These are phyloP conservation scores for Oryza glaberrima DNA, from an alignment of 176 grass and related monocot species.

Conservation along the genomic window DNA sequence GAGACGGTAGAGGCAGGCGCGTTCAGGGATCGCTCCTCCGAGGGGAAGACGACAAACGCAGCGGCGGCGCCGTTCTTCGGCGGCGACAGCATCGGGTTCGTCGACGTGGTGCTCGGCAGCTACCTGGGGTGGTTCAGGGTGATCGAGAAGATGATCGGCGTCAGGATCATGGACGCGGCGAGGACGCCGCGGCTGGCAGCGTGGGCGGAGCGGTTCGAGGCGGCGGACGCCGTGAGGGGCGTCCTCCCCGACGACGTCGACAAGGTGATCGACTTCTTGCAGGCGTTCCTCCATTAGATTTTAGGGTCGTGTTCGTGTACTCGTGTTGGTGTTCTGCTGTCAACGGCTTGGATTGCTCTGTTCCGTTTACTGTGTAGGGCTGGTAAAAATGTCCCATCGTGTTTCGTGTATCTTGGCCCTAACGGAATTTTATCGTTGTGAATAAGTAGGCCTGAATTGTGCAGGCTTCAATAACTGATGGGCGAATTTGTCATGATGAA, in stretches of 20 bases:
- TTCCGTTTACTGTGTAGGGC: background rate
- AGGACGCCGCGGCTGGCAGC: constrained; percentile 38
- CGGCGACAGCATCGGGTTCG: constrained; percentile 39
- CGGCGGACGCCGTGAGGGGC: constrained; percentile 1
- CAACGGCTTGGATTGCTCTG: too few relatives aligned
- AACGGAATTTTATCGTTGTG: background rate
- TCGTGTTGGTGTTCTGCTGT: too few relatives aligned
- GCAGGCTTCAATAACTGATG: background rate
- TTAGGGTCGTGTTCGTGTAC: background rate
- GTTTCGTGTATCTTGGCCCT: background rate
- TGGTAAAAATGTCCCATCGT: background rate
- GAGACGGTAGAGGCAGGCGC: constrained; percentile 52
- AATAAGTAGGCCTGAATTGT: background rate
- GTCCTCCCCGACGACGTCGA: constrained; percentile 50
- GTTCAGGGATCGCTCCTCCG: constrained; percentile 11
- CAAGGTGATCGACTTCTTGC: constrained; percentile 44
- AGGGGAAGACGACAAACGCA: background rate
- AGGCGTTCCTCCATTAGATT: constrained; percentile 34
- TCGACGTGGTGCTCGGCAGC: constrained; percentile 47
- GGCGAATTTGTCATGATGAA: background rate
- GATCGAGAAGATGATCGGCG: constrained; percentile 47
- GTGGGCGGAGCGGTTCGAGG: constrained; percentile 41
- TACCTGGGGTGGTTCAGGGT: constrained; percentile 51
- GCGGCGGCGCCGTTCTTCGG: constrained; percentile 36
- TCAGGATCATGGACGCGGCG: constrained; percentile 31